Base-by-base conservation (phyloP, 2,329 filamentous ascomycete species). In the Fusarium burgessii region DNA sequence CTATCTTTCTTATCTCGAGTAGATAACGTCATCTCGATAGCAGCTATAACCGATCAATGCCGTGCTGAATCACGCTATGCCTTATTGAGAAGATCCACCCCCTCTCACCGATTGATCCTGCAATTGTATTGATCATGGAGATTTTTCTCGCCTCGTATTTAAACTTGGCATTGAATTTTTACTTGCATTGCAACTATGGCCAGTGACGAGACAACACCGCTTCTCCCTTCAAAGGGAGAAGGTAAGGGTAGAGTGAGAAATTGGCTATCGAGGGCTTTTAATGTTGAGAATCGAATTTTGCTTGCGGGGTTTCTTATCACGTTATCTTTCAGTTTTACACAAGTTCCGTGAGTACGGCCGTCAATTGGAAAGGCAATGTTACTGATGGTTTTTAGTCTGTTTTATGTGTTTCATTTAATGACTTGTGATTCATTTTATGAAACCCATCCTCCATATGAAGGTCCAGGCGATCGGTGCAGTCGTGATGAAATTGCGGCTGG, bases 361-460 rank as follows among this genome's bases (percentile, higher is more conserved):
- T 35, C 3, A 8, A 13, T 25, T 6, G 7, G 4, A 0, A 5
- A 23, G 18, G 45, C 1, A 0, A 1, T 2, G 7, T 3, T 7
- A 2, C 65, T 74, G 32, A 78, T 38, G 7, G 1, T 3, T 20
- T 7, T 11, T 15, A 83, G 84, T 6, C 79, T 87, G 7, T 80
- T 92, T 47, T 92, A 91, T 78, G 89, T 91, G 27, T 92, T 93
- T 73, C 89, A 90, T 62, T 77, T 92, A 3, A 93, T 93, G 90
- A 89, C 89, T 52, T 93, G 91, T 79, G 89, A 93, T 58, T 85
- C 87, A 55, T 93, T 89, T 77, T 93, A 93, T 79, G 81, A 84
- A 38, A 82, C 82, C 5, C 87, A 92, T 73, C 84, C 86, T 15
- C 83, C 85, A 0, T 87, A 82, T 52, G 72, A 80, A 13, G 84